Evolutionary conservation across 2,329 filamentous ascomycete genomes (phyloP).

Genomic region (Basipetospora chlamydospora): DNA sequence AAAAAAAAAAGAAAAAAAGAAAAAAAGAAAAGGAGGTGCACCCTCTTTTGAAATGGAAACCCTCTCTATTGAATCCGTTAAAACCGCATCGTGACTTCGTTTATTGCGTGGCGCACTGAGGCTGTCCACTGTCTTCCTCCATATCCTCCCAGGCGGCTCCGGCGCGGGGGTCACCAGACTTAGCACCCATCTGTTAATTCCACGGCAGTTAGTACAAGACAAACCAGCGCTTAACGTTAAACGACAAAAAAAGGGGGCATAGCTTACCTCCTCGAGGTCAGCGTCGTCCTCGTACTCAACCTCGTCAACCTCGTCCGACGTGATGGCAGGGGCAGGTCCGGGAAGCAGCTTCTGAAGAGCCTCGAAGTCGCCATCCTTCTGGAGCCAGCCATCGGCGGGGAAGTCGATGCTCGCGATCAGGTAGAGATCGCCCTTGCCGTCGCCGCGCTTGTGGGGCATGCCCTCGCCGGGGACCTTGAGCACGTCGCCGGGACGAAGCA

Average conservation of each 20-base stretch:
- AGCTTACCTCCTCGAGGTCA: slow-evolving; percentile 59
- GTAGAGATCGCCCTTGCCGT: slow-evolving; percentile 75
- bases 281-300: slow-evolving; percentile 75
- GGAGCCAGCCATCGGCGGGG: slow-evolving; percentile 73
- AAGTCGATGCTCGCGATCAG: slow-evolving; percentile 76
- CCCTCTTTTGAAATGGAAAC: background rate
- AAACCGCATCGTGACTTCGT: no score
- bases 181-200: slow-evolving; percentile 53
- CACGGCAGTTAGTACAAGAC: slow-evolving; percentile 15
- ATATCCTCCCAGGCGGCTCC: slow-evolving; percentile 57
- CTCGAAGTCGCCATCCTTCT: slow-evolving; percentile 54
- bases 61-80: background rate
- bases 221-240: no score
- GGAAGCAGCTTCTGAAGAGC: slow-evolving; percentile 66
- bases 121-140: slow-evolving; percentile 47
- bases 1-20: no score
- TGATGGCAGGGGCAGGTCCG: slow-evolving; percentile 41
- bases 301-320: slow-evolving; percentile 67
- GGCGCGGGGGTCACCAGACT: slow-evolving; percentile 52
- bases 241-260: background rate
- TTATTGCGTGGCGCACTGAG: slow-evolving; percentile 65
- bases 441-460: slow-evolving; percentile 84
- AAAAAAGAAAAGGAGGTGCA: background rate
- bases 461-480: slow-evolving; percentile 81
- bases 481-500: slow-evolving; percentile 70